Percentiles rank a stretch among this genome's conserved stretches.
These are phyloP conservation scores for Mallotus nudiflorus DNA, from an alignment of 345 rosid genomes.

Conservation along the genomic window DNA sequence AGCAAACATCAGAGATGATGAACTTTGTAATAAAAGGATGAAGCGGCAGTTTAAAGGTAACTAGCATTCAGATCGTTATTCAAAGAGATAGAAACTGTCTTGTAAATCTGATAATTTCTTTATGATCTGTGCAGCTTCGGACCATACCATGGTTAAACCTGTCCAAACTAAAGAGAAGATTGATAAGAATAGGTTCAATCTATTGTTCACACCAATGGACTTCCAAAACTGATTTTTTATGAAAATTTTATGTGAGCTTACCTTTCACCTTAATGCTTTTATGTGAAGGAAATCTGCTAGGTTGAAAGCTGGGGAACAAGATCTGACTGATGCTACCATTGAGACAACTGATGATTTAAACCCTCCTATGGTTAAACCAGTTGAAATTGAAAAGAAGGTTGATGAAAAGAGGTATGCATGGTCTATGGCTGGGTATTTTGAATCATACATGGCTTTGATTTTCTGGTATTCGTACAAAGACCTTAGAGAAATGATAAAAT, in stretches of 20 bases:
- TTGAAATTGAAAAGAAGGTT: conserved; percentile 2
- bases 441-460: too few relatives aligned
- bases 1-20: conserved; percentile 24
- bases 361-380: not conserved
- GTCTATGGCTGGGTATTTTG: too few relatives aligned
- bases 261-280: conserved; percentile 9
- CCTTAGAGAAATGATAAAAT: too few relatives aligned
- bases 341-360: conserved; percentile 4
- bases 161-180: conserved; percentile 29
- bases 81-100: not conserved
- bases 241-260: not conserved
- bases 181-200: conserved; percentile 41
- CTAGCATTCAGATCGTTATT: not conserved
- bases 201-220: conserved; percentile 9
- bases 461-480: too few relatives aligned
- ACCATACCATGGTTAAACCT: conserved; percentile 21
- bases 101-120: conserved; percentile 4
- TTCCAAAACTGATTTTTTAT: conserved; percentile 1
- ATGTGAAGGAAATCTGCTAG: conserved; percentile 25
- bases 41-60: conserved; percentile 46
- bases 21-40: conserved; percentile 34
- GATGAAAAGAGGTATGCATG: conserved; percentile 26
- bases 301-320: conserved; percentile 22
- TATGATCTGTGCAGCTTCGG: conserved; percentile 33
- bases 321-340: conserved; percentile 8